Base-by-base conservation (phyloP, 1,284 basidiomycete genomes). In the Trichosporon ovoides region DNA sequence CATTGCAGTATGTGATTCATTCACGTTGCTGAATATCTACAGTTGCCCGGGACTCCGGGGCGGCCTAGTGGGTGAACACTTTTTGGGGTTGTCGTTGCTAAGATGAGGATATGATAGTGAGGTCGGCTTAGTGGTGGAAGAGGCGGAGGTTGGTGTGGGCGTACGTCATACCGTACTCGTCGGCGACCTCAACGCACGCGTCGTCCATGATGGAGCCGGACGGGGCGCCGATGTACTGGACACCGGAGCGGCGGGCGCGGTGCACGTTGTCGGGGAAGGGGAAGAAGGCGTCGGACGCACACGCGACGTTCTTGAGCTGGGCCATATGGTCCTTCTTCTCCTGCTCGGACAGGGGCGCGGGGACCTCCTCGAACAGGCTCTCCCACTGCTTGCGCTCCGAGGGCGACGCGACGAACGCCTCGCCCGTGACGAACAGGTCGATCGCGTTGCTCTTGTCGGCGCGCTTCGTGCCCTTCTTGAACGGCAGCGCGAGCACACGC, bases 261-360 rank as follows among this genome's bases (percentile, higher is more conserved):
- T 97, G 89, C 40, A 99, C 95, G 71, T 98, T 99, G 78, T 98
- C 96, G 9, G 93, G 86, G 86, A 98, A 98, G 38, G 95, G 95
- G 90, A 98, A 98, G 83, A 98, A 98, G 58, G 95, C 95, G 70
- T 98, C 96, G 65, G 89, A 92, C 36, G 91, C 91, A 76, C 94
- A 94, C 7, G 89, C 86, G 52, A 98, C 95, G 35, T 85, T 89
- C 55, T 87, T 85, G 60, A 96, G 79, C 78, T 86, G 80, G 57
- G 72, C 77, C 61, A 85, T 84, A 83, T 91, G 91, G 54, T 82
- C 82, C 66, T 80, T 83, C 71, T 85, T 86, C 80, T 97, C 94
- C 67, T 83, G 82, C 19, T 79, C 82, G 18, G 80, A 85, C 63
- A 99, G 79, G 18, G 87, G 80, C 62, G 78, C 79, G 0, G 93